phyloP scores from a whole-genome alignment of 176 grass and related monocot genomes.

The Lolium perenne region DNA sequence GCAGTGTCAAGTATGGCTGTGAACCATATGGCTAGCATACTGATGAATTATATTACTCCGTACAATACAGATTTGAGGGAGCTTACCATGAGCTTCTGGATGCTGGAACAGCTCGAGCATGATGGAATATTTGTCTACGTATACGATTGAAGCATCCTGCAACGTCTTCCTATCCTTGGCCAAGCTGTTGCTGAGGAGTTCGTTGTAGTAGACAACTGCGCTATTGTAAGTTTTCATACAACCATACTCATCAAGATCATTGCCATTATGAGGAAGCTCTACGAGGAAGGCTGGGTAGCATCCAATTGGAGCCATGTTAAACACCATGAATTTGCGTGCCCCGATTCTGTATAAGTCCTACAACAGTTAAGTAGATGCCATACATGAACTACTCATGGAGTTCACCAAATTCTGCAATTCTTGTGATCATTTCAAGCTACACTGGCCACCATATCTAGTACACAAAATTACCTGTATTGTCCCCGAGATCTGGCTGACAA shows the following conservation, averaged over 20 bases:
- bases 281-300: constrained; percentile 76
- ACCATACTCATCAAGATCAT: constrained; percentile 59
- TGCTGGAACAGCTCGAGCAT: constrained; percentile 67
- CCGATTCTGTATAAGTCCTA: constrained; percentile 67
- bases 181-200: constrained; percentile 53
- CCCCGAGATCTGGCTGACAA: constrained; percentile 66
- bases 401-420: not conserved
- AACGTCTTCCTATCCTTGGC: constrained; percentile 32
- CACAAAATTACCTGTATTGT: constrained; percentile 51
- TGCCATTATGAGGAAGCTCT: constrained; percentile 33
- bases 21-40: not conserved
- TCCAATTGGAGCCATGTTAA: constrained; percentile 68
- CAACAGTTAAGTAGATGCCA: not conserved
- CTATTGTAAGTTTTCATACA: constrained; percentile 64
- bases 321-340: constrained; percentile 66
- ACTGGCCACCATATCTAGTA: not conserved
- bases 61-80: not conserved
- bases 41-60: too few species aligned
- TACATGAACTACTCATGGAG: not conserved
- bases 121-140: constrained; percentile 50
- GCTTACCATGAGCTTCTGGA: constrained; percentile 52
- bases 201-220: constrained; percentile 63
- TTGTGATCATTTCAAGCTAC: not conserved
- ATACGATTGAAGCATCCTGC: constrained; percentile 48
- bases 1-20: not conserved